Evolutionary conservation across 2,329 filamentous ascomycete genomes (phyloP), one percentile per base, ranked within the genome.

Genomic region (Alternaria solani): DNA sequence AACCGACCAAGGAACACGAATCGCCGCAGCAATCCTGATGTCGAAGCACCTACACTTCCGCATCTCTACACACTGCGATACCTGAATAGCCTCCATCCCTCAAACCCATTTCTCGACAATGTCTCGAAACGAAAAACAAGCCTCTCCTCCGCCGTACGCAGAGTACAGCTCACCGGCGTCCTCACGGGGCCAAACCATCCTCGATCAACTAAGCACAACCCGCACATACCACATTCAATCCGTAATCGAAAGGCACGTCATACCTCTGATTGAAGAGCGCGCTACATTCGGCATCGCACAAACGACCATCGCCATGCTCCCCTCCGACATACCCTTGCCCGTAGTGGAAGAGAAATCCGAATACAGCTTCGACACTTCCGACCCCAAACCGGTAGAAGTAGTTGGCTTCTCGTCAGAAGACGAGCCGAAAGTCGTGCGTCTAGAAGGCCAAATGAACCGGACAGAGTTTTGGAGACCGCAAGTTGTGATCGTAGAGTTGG

Each of bases 391-490:
- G 1, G 65, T 77, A 0, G 77, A 81, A 62, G 70, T 81, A 0
- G 67, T 81, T 4, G 79, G 80, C 1, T 80, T 82, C 51, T 68
- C 77, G 2, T 74, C 73, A 12, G 75, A 77, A 18, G 80, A 80
- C 55, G 70, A 77, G 28, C 76, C 80, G 3, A 72, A 77, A 38
- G 67, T 82, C 18, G 69, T 83, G 26, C 68, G 75, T 4, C 70
- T 84, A 1, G 67, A 75, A 20, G 80, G 79, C 5, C 68, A 76
- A 30, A 76, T 81, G 51, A 78, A 82, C 49, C 70, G 68, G 1
- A 72, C 79, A 7, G 79, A 80, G 55, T 83, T 83, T 58, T 83
- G 81, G 81, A 74, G 75, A 38, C 75, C 79, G 18, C 74, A 74
- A 7, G 73, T 70, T n/a, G 77, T 82, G 1, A 65, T 83, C 8